A percentile compares a stretch with the other conserved stretches of the same genome.
Conservation (phyloP, 768 basidiomycete species). For the Phylloporus arenicola region DNA sequence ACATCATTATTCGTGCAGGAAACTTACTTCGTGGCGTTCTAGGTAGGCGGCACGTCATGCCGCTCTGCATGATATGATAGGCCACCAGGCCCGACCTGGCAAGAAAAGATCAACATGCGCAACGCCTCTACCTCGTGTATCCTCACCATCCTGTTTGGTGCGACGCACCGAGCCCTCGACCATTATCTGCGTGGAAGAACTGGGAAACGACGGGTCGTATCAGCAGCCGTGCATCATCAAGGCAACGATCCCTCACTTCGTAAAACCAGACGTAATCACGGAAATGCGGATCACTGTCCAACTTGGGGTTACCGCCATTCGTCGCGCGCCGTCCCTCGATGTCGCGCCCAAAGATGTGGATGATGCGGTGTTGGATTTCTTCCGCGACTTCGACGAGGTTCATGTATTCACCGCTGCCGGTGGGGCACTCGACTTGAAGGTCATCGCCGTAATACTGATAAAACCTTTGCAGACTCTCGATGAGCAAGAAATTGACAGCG, state of each 20-base stretch:
- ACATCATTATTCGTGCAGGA: neutral
- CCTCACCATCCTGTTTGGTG: conserved; percentile 96
- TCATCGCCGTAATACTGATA: conserved; percentile 96
- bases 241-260: conserved; percentile 50
- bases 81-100: conserved; percentile 82
- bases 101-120: neutral
- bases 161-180: conserved; percentile 90
- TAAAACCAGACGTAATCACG: conserved; percentile 96
- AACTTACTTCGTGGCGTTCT: conserved; percentile 88
- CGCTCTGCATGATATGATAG: conserved; percentile 88
- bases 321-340: conserved; percentile 79
- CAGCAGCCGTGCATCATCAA: neutral
- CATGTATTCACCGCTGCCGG: conserved; percentile 97
- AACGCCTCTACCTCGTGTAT: neutral
- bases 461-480: conserved; percentile 95
- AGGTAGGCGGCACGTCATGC: conserved; percentile 82
- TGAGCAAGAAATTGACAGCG: conserved; percentile 92
- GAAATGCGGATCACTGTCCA: conserved; percentile 93
- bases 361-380: conserved; percentile 98
- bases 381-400: conserved; percentile 90
- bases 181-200: conserved; percentile 95
- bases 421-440: conserved; percentile 92
- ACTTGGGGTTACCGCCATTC: conserved; percentile 82
- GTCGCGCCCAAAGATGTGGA: conserved; percentile 97
- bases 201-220: conserved; percentile 25